These are phyloP conservation scores for Brassica incana DNA, from an alignment of 345 rosid genomes.

Conservation along the genomic window DNA sequence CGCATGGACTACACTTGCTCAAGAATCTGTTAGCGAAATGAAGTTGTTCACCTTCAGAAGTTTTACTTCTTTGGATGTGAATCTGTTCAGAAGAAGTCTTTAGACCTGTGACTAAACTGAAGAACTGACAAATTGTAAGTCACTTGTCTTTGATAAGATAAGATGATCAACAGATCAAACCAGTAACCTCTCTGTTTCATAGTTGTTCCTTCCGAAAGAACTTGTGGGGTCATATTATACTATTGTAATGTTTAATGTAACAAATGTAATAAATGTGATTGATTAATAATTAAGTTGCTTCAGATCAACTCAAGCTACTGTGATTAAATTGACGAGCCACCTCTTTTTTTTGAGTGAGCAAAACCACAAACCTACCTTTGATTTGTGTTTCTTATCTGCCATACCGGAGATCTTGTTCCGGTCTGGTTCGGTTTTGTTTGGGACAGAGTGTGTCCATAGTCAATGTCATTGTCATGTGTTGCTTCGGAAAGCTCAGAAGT, in stretches of 20 bases:
- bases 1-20: background rate
- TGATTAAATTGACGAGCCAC: constrained; percentile 33
- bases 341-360: constrained; percentile 18
- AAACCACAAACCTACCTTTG: constrained; percentile 26
- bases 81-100: background rate
- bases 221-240: background rate
- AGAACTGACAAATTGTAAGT: background rate
- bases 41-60: background rate
- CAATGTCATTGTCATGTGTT: background rate
- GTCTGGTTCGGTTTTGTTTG: background rate
- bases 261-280: constrained; percentile 6
- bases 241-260: background rate
- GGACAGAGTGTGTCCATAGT: constrained; percentile 25
- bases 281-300: constrained; percentile 27
- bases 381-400: constrained; percentile 31
- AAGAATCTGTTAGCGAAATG: background rate
- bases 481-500: constrained; percentile 12
- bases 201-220: constrained; percentile 11
- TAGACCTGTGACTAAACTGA: background rate
- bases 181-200: constrained; percentile 12
- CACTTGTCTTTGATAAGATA: constrained; percentile 14
- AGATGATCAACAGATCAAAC: constrained; percentile 26
- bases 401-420: constrained; percentile 15
- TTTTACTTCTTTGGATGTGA: background rate
- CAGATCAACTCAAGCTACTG: constrained; percentile 27